Base-by-base conservation (phyloP, 2,329 filamentous ascomycete genomes). In the Microascus cirrosus region DNA sequence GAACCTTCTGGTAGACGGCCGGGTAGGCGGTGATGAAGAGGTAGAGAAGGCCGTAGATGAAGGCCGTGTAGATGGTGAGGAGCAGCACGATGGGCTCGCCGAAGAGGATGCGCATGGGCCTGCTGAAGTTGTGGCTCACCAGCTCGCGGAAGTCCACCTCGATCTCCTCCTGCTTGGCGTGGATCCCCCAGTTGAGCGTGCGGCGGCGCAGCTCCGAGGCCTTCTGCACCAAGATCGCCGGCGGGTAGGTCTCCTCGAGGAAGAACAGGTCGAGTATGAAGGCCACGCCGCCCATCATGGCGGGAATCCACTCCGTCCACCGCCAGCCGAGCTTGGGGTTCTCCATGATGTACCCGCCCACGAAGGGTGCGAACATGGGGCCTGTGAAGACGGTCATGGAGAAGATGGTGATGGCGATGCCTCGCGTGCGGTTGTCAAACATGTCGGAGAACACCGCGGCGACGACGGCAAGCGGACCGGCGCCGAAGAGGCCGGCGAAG, bases 11-110 rank as follows among this genome's bases (percentile, higher is more conserved):
- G 72, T 94, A 95, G 54, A 95, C 87, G 52, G 94, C 81, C 0
- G 88, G 86, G 64, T 95, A 95, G 1, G 90, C 88, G 0, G 89
- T 92, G 56, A 96, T 77, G 74, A 94, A 94, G 28, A 93, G 84
- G 66, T 94, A 95, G 1, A 95, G 81, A 0, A 94, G 76, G 18
- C 78, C 87, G 66, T 92, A 91, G 69, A 88, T 84, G 70, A 90
- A 90, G 50, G 84, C 80, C 75, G 86, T 86, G 71, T 90, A 90
- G 58, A 89, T 73, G 42, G 84, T 86, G 24, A 90, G 71, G 11
- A 85, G 72, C 0, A 82, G 74, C 58, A 90, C 84, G 58, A 90
- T 87, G 58, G 87, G 85, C 69, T 89, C 86, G 36, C 77, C 77
- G 60, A 87, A 80, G 12, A 90, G 77, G 62, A 89, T 79, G 54